These are phyloP conservation scores for Phialocephala subalpina DNA, from an alignment of 2,329 filamentous ascomycete genomes.

Conservation along the genomic window DNA sequence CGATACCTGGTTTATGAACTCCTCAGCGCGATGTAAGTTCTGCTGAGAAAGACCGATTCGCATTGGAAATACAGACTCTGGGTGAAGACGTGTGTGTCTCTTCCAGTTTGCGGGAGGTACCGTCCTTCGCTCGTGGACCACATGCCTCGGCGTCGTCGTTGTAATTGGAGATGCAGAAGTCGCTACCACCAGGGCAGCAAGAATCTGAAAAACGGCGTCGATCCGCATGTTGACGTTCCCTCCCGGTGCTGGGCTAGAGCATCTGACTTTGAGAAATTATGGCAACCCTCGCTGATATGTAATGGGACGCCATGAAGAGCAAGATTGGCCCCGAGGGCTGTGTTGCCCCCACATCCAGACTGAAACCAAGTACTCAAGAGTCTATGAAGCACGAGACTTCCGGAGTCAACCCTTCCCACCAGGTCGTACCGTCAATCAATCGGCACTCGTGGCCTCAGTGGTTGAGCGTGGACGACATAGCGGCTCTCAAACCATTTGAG, in stretches of 20 bases:
- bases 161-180: constrained; percentile 35
- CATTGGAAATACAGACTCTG: constrained; percentile 35
- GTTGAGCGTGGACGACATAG: constrained; percentile 7
- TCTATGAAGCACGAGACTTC: constrained; percentile 20
- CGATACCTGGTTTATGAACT: constrained; percentile 52
- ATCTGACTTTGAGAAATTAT: constrained; percentile 26
- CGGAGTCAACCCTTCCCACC: constrained; percentile 21
- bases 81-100: constrained; percentile 33
- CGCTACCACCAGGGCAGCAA: constrained; percentile 41
- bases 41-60: constrained; percentile 54
- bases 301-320: constrained; percentile 3
- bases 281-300: constrained; percentile 26
- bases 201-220: constrained; percentile 32
- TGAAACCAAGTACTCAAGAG: constrained; percentile 27
- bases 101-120: constrained; percentile 32
- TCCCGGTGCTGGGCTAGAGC: constrained; percentile 35
- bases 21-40: constrained; percentile 55
- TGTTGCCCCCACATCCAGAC: constrained; percentile 12
- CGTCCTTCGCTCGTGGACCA: constrained; percentile 39
- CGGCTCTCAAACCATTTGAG: constrained; percentile 26
- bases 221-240: constrained; percentile 35
- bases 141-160: constrained; percentile 32
- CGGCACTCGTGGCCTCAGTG: constrained; percentile 18
- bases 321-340: constrained; percentile 13
- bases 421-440: constrained; percentile 19